Percentiles rank a stretch among this genome's conserved stretches.
Conservation (phyloP, 305 asterid species). For the Fraxinus xanthoxyloides region DNA sequence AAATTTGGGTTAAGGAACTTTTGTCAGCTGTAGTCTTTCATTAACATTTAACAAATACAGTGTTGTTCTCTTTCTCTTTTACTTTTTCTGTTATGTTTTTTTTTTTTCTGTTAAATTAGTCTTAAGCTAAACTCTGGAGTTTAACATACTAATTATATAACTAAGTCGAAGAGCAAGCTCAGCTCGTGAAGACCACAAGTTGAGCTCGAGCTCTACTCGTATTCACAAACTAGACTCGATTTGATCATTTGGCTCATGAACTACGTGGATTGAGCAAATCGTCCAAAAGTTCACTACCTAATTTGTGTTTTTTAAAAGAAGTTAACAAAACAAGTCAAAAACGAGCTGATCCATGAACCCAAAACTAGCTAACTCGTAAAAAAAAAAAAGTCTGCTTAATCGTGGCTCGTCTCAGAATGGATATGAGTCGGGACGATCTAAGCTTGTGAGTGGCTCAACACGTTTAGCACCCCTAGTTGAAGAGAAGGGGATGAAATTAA, state of each 20-base stretch:
- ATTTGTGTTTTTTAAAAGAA: background rate
- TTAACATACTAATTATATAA: background rate
- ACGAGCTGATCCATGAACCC: background rate
- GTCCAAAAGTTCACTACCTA: background rate
- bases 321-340: background rate
- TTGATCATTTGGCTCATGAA: background rate
- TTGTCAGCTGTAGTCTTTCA: conserved; percentile 9
- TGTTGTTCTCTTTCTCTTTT: background rate
- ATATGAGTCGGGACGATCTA: background rate
- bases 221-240: background rate
- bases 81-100: background rate
- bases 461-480: background rate
- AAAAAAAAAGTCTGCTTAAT: no score
- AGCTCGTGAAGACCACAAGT: background rate
- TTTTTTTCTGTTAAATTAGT: background rate
- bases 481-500: background rate
- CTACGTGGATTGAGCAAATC: background rate
- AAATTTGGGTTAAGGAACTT: conserved; percentile 28
- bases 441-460: background rate
- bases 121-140: background rate
- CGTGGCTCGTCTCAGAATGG: background rate
- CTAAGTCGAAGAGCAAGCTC: background rate
- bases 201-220: background rate
- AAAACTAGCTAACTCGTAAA: background rate
- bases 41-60: background rate